Evolutionary conservation across 23 red algal species (phyloP), one percentile per base, ranked within the genome.

Genomic region (Gracilaria gracilis): DNA sequence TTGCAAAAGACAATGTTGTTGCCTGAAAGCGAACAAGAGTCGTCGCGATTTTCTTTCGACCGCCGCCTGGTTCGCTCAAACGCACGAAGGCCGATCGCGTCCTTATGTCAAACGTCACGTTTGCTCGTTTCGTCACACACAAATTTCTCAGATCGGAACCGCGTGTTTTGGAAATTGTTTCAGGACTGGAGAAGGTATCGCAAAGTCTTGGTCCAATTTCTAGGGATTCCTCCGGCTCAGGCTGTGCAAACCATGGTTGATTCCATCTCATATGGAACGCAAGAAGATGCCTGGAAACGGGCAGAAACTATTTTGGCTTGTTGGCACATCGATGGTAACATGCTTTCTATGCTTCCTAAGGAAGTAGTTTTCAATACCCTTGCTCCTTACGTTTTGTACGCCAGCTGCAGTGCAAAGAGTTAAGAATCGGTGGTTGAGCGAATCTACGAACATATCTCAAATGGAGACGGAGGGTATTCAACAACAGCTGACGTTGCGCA

Each of bases 361-460:
- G 84, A 88, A 75, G 84, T 88, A 0, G 84, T 88, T 54, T 88
- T 88, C 71, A 75, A 76, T 46, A 76, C 55, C 37, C 34, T 88
- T 37, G 84, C 84, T 37, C 84, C 84, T 14, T 49, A 76, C 29
- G 65, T 88, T 1, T 47, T 88, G 61, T 69, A 69, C 37, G 33
- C 42, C 37, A 69, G 81, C 38, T 85, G 51, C 31, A 85, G 64
- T 24, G 5, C 31, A 69, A 16, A 69, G 64, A 69, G 64, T 38
- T 69, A 20, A 32, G 7, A 7, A 12, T 36, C 6, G 12, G 19
- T 36, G 36, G 0, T 9, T 0, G 37, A 15, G 9, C 19, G 12
- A 24, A 34, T 37, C 27, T 20, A 6, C 27, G 32, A 38, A 69
- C 32, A 20, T 69, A 17, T 69, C 16, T 20, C 33, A 17, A 34